These are phyloP conservation scores for Phytophthora lateralis DNA, from an alignment of 352 stramenopile genomes.

Conservation along the genomic window DNA sequence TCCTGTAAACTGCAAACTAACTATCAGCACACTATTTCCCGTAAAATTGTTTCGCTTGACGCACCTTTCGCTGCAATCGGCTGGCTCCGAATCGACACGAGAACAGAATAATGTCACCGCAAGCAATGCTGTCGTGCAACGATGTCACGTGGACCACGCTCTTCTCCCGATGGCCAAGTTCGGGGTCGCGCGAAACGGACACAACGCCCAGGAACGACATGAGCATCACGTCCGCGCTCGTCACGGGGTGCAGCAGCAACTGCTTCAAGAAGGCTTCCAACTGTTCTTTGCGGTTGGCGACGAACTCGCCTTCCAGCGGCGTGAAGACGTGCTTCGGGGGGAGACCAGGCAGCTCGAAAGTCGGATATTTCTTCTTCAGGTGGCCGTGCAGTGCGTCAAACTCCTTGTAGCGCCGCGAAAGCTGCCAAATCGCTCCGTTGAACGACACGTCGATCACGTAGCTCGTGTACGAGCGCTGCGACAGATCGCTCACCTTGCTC, in stretches of 20 bases:
- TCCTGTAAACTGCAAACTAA: slow-evolving; percentile 59
- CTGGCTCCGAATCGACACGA: slow-evolving; percentile 81
- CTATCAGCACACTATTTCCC: neutral
- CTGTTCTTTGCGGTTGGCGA: slow-evolving; percentile 61
- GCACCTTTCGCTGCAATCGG: slow-evolving; percentile 79
- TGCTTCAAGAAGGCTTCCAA: slow-evolving; percentile 72
- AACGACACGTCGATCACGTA: slow-evolving; percentile 79
- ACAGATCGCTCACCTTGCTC: slow-evolving; percentile 82
- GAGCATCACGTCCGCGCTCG: slow-evolving; percentile 66
- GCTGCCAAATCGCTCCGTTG: slow-evolving; percentile 73
- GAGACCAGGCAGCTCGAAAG: slow-evolving; percentile 43
- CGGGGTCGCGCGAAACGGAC: slow-evolving; percentile 63
- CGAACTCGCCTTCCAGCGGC: slow-evolving; percentile 63
- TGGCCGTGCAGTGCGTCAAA: slow-evolving; percentile 49
- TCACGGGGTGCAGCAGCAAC: slow-evolving; percentile 49
- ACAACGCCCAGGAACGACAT: slow-evolving; percentile 82
- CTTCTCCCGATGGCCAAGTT: slow-evolving; percentile 64
- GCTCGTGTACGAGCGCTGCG: slow-evolving; percentile 66
- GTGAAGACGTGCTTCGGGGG: slow-evolving; percentile 76
- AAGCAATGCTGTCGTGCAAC: slow-evolving; percentile 69
- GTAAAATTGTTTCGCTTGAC: neutral
- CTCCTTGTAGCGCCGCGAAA: slow-evolving; percentile 72
- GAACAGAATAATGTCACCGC: slow-evolving; percentile 83
- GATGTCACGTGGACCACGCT: slow-evolving; percentile 78
- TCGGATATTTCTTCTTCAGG: slow-evolving; percentile 49